phyloP scores from a whole-genome alignment of 805 yeast species.

The Lipomyces starkeyi region DNA sequence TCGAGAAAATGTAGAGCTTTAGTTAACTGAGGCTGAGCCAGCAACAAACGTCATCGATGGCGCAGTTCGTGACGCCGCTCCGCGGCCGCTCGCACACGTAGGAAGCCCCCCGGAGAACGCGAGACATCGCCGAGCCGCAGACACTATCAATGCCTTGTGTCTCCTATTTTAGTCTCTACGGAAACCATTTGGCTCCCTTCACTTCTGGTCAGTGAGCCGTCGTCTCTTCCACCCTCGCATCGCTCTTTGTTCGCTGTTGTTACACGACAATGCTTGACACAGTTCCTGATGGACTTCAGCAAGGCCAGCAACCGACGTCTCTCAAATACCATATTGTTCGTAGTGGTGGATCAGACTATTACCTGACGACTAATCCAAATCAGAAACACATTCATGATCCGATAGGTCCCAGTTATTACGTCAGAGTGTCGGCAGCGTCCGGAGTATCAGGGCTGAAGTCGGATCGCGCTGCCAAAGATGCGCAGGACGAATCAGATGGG shows the following conservation, averaged over 20 bases:
- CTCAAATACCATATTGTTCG: conserved; percentile 59
- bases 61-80: not conserved
- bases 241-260: not conserved
- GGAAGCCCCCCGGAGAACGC: no score
- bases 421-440: conserved; percentile 46
- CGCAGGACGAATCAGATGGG: conserved; percentile 11
- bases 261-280: not conserved
- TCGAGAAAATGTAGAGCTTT: no score
- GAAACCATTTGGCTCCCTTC: not conserved
- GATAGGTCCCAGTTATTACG: conserved; percentile 67
- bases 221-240: not conserved
- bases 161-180: not conserved
- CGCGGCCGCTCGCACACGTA: no score
- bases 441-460: not conserved
- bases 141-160: no score
- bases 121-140: no score
- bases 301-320: not conserved
- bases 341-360: conserved; percentile 57
- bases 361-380: conserved; percentile 72
- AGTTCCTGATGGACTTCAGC: not conserved
- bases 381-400: conserved; percentile 62
- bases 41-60: not conserved
- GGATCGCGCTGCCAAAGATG: not conserved
- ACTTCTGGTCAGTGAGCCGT: not conserved
- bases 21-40: not conserved